Percentiles rank a stretch among this genome's conserved stretches.
phyloP scores from a whole-genome alignment of 192 early-diverging fungal species.

The Coemansia sp. region DNA sequence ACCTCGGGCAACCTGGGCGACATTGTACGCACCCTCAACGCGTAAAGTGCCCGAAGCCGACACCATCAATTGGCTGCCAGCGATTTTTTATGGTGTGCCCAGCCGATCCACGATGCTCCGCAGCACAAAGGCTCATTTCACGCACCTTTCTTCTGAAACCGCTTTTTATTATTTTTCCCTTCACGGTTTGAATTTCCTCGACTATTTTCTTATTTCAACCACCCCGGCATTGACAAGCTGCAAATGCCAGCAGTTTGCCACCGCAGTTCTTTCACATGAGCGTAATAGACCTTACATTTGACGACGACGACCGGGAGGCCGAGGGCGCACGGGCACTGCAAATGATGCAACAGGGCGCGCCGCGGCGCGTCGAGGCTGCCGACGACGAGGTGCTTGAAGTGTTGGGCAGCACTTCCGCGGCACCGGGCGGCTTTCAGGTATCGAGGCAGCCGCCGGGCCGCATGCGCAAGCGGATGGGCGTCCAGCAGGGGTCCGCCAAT shows the following conservation, averaged over 20 bases:
- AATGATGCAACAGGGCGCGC: background rate
- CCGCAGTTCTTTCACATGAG: constrained; percentile 19
- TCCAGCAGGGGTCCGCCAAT: background rate
- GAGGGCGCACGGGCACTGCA: background rate
- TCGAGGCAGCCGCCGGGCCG: constrained; percentile 13
- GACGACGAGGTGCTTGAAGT: background rate
- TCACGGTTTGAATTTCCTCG: background rate
- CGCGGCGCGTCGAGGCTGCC: background rate
- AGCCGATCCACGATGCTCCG: background rate
- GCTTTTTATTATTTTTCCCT: constrained; percentile 1
- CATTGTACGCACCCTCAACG: constrained; percentile 43
- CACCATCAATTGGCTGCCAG: background rate
- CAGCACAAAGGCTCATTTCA: no score
- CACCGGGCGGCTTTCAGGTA: constrained; percentile 6
- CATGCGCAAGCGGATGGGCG: constrained; percentile 10
- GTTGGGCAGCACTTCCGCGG: background rate
- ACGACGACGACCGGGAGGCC: constrained; percentile 16
- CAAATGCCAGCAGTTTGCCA: no score
- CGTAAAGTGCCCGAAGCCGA: background rate
- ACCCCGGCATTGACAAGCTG: background rate
- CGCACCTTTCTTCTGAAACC: no score
- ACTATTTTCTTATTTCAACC: background rate
- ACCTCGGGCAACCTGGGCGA: constrained; percentile 42
- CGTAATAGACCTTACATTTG: constrained; percentile 40
- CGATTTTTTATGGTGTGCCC: background rate